Evolutionary conservation across 2,329 filamentous ascomycete genomes (phyloP), one percentile per base, ranked within the genome.

Genomic region (Apiospora saccharicola): DNA sequence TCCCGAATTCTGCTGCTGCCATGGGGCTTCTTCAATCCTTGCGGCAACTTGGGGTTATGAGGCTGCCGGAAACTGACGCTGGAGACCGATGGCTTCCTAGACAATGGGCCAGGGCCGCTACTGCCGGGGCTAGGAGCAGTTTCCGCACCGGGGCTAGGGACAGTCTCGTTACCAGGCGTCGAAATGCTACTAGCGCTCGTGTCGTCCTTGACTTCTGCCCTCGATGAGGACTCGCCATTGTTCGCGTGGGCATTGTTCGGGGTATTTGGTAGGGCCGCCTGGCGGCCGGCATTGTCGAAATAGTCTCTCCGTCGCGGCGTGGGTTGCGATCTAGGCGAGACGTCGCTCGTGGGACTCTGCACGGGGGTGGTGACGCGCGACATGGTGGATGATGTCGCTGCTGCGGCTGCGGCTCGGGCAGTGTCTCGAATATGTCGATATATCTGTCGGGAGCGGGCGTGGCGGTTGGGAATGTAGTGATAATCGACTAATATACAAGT

Each of bases 31-130:
- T 86, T 85, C 4, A 78, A 75, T 37, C 86, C 87, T 73, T 88
- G 87, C 4, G 87, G 86, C 24, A 89, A 79, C 26, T 81, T 80
- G 4, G 84, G 85, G 74, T 87, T 83, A 0, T 77, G 78, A 41
- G 82, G 83, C n/a, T 80, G 78, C 4, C 82, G 84, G 75, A 88
- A 88, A 12, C 82, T 83, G 70, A 89, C 82, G 19, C 85, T 88
- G 43, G 85, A 84, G 44, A 83, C 78, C 1, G 87, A 89, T 16
- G 82, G 82, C 75, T 87, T 87, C 69, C 85, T 81, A 64, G 82
- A 82, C 69, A 81, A 75, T 14, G 78, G 76, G 37, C 76, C 79
- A 16, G 78, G 76, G 41, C 76, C 79, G 75, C 77, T 81, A 73
- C 78, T 80, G 68, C 78, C 78, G 72, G 79, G 78, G 72, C 81